phyloP scores from a whole-genome alignment of 768 basidiomycete species.

The Kwoniella botswanensis region DNA sequence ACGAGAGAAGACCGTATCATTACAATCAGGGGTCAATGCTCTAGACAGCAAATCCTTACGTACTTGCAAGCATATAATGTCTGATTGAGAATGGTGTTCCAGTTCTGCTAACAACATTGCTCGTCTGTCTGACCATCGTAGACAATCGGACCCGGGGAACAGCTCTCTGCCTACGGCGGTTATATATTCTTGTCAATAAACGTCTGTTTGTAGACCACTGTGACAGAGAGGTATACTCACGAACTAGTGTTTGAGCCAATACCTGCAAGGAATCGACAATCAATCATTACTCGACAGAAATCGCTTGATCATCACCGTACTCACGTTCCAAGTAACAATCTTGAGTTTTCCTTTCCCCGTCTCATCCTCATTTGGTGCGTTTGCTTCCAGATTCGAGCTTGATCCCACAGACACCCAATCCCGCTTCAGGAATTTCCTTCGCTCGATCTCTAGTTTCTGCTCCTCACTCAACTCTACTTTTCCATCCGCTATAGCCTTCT shows the following conservation, averaged over 20 bases:
- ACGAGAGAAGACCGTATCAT: not conserved
- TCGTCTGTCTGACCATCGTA: constrained; percentile 74
- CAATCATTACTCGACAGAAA: not conserved
- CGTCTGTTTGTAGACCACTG: no score
- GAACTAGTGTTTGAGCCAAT: constrained; percentile 55
- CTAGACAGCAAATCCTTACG: not conserved
- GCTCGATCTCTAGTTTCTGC: constrained; percentile 28
- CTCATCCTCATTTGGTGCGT: not conserved
- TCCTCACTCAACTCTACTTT: constrained; percentile 14
- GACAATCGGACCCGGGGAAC: constrained; percentile 64
- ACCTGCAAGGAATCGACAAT: constrained; percentile 32
- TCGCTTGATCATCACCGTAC: constrained; percentile 6
- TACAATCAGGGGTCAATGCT: constrained; percentile 21
- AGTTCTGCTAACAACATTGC: constrained; percentile 79
- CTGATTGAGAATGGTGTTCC: constrained; percentile 67
- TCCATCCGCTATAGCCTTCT: constrained; percentile 17
- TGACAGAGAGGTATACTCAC: constrained; percentile 29
- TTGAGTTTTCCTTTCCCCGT: constrained; percentile 19
- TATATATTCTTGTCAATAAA: not conserved
- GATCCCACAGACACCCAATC: constrained; percentile 37
- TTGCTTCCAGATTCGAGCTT: not conserved
- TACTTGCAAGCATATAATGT: constrained; percentile 87
- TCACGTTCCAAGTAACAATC: constrained; percentile 56
- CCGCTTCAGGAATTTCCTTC: constrained; percentile 40
- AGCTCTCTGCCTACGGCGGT: constrained; percentile 50